These are phyloP conservation scores for Alternaria dauci DNA, from an alignment of 2,329 filamentous ascomycete genomes.

Conservation along the genomic window DNA sequence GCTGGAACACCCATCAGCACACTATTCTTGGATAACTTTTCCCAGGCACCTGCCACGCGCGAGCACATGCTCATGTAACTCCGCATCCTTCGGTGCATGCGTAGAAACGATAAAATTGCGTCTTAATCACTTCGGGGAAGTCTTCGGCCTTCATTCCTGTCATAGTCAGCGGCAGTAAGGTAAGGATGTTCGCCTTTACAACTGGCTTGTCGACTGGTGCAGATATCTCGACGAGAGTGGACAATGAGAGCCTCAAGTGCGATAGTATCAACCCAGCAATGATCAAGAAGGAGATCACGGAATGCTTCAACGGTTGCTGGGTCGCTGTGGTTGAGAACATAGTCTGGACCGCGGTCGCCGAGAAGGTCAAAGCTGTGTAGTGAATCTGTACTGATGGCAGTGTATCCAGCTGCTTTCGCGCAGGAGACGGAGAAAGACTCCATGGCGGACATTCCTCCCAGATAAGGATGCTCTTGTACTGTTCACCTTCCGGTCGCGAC, in stretches of 20 bases:
- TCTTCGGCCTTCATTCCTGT: constrained; percentile 20
- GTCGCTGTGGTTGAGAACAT: constrained; percentile 52
- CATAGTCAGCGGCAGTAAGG: constrained; percentile 25
- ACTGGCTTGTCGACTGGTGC: constrained; percentile 29
- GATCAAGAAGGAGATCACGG: constrained; percentile 41
- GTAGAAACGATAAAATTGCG: constrained; percentile 32
- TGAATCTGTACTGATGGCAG: constrained; percentile 32
- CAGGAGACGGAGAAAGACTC: constrained; percentile 42
- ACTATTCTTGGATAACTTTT: constrained; percentile 26
- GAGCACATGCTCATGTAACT: constrained; percentile 31
- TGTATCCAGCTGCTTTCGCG: constrained; percentile 36
- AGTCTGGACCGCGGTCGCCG: constrained; percentile 24
- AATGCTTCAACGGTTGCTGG: constrained; percentile 50
- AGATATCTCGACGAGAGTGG: constrained; percentile 34
- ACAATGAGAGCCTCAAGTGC: constrained; percentile 30
- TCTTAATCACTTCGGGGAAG: constrained; percentile 29
- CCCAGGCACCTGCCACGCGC: constrained; percentile 32
- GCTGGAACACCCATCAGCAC: constrained; percentile 33
- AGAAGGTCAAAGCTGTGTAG: constrained; percentile 32
- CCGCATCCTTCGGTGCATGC: constrained; percentile 27
- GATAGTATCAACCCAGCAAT: constrained; percentile 56
- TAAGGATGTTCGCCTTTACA: constrained; percentile 32
- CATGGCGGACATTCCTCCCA: constrained; percentile 56
- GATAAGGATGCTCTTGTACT: constrained; percentile 51
- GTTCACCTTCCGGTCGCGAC: constrained; percentile 22